Evolutionary conservation across 2,329 filamentous ascomycete species (phyloP).

Genomic region (Dactylella cylindrospora): DNA sequence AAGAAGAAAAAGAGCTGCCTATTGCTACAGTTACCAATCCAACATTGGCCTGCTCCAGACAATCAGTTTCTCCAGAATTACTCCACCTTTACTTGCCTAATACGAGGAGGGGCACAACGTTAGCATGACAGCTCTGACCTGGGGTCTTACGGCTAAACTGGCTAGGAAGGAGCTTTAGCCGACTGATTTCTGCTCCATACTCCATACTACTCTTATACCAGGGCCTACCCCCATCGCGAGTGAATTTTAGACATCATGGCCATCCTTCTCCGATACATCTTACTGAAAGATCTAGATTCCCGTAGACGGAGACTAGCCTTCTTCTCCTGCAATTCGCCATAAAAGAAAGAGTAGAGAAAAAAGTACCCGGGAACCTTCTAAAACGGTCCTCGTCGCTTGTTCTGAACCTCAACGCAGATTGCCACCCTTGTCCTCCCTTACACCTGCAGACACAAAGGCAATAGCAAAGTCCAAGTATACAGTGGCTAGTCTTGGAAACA

Average conservation of each 20-base stretch:
- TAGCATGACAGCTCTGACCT: not conserved
- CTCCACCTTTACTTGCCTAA: slow-evolving; percentile 20
- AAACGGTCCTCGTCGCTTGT: too few relatives aligned
- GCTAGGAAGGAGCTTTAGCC: slow-evolving; percentile 44
- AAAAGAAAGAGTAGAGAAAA: too few relatives aligned
- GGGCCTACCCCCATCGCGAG: slow-evolving; percentile 34
- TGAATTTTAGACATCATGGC: slow-evolving; percentile 28
- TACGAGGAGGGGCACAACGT: slow-evolving; percentile 12
- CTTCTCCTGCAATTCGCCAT: too few relatives aligned
- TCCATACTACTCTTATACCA: slow-evolving; percentile 15
- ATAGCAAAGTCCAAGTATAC: too few relatives aligned
- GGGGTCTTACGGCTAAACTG: slow-evolving; percentile 29
- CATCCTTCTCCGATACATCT: slow-evolving; percentile 6
- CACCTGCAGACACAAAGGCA: too few relatives aligned
- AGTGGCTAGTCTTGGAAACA: too few relatives aligned
- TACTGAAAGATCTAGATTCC: not conserved
- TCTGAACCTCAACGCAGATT: too few relatives aligned
- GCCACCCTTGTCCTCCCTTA: too few relatives aligned
- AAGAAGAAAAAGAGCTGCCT: too few relatives aligned
- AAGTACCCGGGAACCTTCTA: too few relatives aligned
- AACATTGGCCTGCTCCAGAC: not conserved
- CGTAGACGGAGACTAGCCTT: too few relatives aligned
- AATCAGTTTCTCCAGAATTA: slow-evolving; percentile 5
- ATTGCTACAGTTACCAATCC: too few relatives aligned
- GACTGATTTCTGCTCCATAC: slow-evolving; percentile 24